Conservation (phyloP, 75 land plant genomes). For the Pinus tabuliformis region DNA sequence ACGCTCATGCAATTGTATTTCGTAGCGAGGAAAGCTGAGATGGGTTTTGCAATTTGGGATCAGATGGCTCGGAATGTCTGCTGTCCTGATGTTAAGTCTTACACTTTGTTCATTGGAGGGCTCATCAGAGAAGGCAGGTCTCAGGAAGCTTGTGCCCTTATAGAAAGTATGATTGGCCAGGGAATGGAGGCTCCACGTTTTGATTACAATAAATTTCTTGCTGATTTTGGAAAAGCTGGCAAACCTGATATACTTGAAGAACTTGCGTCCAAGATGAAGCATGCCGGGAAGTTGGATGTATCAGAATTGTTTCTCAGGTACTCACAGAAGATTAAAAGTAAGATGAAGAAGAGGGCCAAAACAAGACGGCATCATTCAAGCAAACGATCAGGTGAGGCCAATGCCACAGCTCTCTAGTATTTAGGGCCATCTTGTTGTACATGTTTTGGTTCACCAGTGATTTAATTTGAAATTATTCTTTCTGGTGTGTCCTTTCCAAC, state of each 20-base stretch:
- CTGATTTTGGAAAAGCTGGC: constrained; percentile 47
- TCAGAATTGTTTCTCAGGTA: constrained; percentile 29
- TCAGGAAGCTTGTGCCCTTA: constrained; percentile 46
- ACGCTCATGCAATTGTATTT: constrained; percentile 69
- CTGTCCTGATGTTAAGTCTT: constrained; percentile 73
- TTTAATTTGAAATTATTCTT: too few species aligned
- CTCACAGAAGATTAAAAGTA: constrained; percentile 43
- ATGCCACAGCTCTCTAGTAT: neutral
- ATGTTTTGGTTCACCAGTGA: too few species aligned
- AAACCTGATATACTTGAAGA: constrained; percentile 46
- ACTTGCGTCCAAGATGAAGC: constrained; percentile 51
- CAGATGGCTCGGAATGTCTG: constrained; percentile 61
- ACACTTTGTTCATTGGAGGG: constrained; percentile 55
- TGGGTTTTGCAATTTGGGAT: constrained; percentile 57
- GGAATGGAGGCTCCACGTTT: constrained; percentile 64
- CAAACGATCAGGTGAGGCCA: neutral
- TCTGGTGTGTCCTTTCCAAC: too few species aligned
- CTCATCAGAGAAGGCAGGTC: constrained; percentile 49
- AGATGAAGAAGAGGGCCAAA: constrained; percentile 19
- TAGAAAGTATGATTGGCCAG: constrained; percentile 67
- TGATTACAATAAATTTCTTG: constrained; percentile 49
- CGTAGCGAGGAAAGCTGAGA: constrained; percentile 34
- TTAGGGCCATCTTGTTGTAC: neutral
- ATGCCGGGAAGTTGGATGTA: constrained; percentile 46
- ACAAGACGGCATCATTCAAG: neutral